These are phyloP conservation scores for Pezicula rhizophila DNA, from an alignment of 2,329 filamentous ascomycete genomes.

Conservation along the genomic window DNA sequence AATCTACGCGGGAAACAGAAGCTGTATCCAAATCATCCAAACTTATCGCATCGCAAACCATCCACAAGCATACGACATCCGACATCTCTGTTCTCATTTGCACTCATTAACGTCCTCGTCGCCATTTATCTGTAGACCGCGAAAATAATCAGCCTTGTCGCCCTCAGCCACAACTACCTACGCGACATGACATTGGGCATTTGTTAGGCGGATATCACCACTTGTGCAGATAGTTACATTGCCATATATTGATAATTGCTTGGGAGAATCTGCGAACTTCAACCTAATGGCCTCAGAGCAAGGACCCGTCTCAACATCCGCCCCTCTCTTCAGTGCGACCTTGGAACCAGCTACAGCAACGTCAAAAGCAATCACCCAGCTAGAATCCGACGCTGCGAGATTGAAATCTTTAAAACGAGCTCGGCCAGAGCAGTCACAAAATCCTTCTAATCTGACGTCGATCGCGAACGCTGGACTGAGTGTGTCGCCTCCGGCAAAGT, in stretches of 20 bases:
- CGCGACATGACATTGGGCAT: neutral
- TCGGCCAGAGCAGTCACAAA: conserved; percentile 20
- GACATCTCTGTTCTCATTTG: neutral
- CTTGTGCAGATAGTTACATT: neutral
- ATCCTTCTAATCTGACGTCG: conserved; percentile 14
- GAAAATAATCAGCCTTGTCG: neutral
- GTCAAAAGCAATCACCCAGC: conserved; percentile 4
- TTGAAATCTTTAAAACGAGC: conserved; percentile 25
- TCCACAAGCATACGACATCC: neutral
- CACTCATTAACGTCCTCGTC: neutral
- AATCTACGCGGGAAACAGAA: neutral
- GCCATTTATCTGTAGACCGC: neutral
- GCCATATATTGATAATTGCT: neutral
- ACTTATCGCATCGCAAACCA: neutral
- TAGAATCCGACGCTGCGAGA: conserved; percentile 16
- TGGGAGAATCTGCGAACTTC: conserved; percentile 1
- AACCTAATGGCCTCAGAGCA: conserved; percentile 26
- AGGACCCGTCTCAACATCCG: conserved; percentile 16
- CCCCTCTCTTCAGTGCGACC: conserved; percentile 17
- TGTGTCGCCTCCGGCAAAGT: conserved; percentile 25
- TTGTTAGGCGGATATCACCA: neutral
- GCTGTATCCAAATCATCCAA: neutral
- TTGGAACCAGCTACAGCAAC: conserved; percentile 14
- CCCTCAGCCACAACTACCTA: neutral
- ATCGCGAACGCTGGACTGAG: conserved; percentile 22